These are phyloP conservation scores for Erigeron canadensis DNA, from an alignment of 129 eudicot genomes.

Conservation along the genomic window DNA sequence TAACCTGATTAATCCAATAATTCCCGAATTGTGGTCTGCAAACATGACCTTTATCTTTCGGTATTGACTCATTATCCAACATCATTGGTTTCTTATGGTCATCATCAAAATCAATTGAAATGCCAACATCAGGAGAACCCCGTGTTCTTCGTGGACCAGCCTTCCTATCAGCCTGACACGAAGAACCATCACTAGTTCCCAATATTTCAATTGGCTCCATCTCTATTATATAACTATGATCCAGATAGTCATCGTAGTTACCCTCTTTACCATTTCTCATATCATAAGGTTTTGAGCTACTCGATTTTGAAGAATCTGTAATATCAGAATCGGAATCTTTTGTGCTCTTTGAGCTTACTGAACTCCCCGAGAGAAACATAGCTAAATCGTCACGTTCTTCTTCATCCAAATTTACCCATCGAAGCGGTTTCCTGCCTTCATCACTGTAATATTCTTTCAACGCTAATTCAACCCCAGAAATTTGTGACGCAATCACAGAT, in stretches of 20 bases:
- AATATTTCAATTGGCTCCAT: constrained; percentile 38
- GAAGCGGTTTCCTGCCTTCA: constrained; percentile 61
- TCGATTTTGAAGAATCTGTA: constrained; percentile 25
- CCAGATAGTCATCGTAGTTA: neutral
- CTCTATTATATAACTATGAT: constrained; percentile 27
- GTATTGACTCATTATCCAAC: constrained; percentile 46
- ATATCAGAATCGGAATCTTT: constrained; percentile 33
- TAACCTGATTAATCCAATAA: constrained; percentile 66
- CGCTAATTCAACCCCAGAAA: constrained; percentile 64
- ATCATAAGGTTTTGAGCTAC: constrained; percentile 14
- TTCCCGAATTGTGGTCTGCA: constrained; percentile 43
- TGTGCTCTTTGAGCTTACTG: constrained; percentile 34
- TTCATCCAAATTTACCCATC: constrained; percentile 89
- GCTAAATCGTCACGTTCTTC: constrained; percentile 88
- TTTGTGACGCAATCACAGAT: constrained; percentile 66
- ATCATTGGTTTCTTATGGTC: constrained; percentile 35
- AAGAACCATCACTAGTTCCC: constrained; percentile 51
- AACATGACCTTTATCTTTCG: constrained; percentile 64
- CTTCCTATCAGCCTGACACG: constrained; percentile 43
- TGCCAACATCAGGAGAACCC: constrained; percentile 42
- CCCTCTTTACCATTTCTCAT: constrained; percentile 34
- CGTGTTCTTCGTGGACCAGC: constrained; percentile 45
- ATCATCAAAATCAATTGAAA: constrained; percentile 48
- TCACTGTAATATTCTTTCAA: constrained; percentile 48
- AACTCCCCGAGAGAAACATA: constrained; percentile 69